phyloP scores from a whole-genome alignment of 1,139 yeast genomes.

The Pichia sp. region DNA sequence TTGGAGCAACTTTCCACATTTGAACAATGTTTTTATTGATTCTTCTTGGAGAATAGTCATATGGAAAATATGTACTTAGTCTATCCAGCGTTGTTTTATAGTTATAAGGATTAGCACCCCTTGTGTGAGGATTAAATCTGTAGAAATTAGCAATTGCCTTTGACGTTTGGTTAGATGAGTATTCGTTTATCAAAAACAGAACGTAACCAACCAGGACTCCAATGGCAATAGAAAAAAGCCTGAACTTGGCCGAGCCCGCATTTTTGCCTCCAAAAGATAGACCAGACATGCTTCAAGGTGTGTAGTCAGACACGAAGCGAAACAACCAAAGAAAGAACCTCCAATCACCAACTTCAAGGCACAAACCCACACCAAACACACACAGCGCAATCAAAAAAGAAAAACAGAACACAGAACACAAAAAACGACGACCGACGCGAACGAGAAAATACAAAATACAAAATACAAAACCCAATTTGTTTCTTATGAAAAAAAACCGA shows the following conservation, averaged over 20 bases:
- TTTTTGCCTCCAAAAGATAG: constrained; percentile 1
- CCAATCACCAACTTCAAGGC: no score
- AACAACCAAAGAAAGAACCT: no score
- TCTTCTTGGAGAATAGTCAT: constrained; percentile 30
- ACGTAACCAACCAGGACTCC: constrained; percentile 25
- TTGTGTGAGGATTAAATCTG: constrained; percentile 26
- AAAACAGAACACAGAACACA: not conserved
- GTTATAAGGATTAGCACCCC: constrained; percentile 29
- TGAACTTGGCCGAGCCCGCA: constrained; percentile 18
- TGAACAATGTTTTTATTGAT: constrained; percentile 98
- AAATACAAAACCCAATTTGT: no score
- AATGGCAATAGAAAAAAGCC: constrained; percentile 19
- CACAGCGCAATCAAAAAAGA: not conserved
- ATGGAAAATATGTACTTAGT: constrained; percentile 26
- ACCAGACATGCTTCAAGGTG: not conserved
- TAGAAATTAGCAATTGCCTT: constrained; percentile 26
- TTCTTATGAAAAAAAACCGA: no score
- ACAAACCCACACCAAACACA: no score
- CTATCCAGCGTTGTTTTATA: constrained; percentile 28
- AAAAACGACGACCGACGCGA: not conserved
- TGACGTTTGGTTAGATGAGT: constrained; percentile 20
- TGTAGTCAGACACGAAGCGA: no score
- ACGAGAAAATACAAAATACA: no score
- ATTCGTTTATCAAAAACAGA: constrained; percentile 19
- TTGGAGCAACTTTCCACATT: constrained; percentile 78